Base-by-base conservation (phyloP, 192 early-diverging fungal genomes). In the Backusella australiensis region DNA sequence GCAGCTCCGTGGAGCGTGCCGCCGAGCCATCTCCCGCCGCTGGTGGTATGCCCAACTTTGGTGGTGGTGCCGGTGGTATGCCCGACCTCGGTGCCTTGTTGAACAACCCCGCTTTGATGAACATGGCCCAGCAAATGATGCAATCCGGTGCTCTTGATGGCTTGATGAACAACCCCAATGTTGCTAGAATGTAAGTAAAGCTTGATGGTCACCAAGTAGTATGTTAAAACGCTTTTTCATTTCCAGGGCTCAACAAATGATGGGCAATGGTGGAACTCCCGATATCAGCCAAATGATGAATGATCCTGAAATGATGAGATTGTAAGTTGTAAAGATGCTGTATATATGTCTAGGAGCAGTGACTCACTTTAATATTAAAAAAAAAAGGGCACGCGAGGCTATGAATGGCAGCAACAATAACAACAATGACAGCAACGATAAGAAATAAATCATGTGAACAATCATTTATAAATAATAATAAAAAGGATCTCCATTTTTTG, bases 31-130 rank as follows among this genome's bases (percentile, higher is more conserved):
- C 84, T 46, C 69, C 85, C 44, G 79, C 79, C 53, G 75, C 69
- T 71, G 82, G 80, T 56, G 86, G 81, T 52, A 36, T 72, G 80
- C 69, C 76, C 14, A 21, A 49, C 42, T 21, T 69, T 38, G 78
- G 78, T 66, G 76, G 79, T 2, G 85, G 89, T 66, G 76, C 81
- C 4, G 85, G 89, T 32, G 87, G 85, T 19, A 89, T 87, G 80
- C 89, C 87, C 71, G 93, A 90, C 36, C 84, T 88, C 15, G 90
- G 92, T 35, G 85, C 92, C 65, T 86, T 98, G 85, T 86, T 97
- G 91, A 95, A 81, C 82, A 97, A 99, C 89, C 98, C 98, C 21
- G 92, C 91, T 32, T 86, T 99, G 73, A 98, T 98, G 96, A 87
- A 85, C 79, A 98, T 98, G 96, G 98, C 94, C 73, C 94, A 87